These are phyloP conservation scores for Blastobotrys niveus DNA, from an alignment of 1,139 yeast species.

Conservation along the genomic window DNA sequence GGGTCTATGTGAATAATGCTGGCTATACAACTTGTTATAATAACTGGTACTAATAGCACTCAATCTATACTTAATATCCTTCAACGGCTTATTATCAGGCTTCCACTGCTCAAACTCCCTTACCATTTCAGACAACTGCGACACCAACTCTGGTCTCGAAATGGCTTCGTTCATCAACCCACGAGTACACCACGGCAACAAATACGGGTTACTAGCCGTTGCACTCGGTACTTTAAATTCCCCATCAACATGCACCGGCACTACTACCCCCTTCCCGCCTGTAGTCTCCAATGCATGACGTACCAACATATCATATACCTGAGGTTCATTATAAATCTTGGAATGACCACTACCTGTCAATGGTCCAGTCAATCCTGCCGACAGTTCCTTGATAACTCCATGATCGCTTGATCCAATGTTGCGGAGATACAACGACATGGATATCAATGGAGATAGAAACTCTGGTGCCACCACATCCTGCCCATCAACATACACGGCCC, in stretches of 20 bases:
- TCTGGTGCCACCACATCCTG: constrained; percentile 48
- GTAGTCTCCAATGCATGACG: constrained; percentile 72
- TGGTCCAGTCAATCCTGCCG: constrained; percentile 80
- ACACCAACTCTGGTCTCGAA: constrained; percentile 38
- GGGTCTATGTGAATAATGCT: constrained; percentile 17
- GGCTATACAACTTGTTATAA: too few species aligned
- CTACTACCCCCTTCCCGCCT: constrained; percentile 27
- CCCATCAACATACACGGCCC: constrained; percentile 85
- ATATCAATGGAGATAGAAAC: constrained; percentile 47
- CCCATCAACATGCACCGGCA: constrained; percentile 26
- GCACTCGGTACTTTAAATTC: constrained; percentile 29
- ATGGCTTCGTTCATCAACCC: constrained; percentile 60
- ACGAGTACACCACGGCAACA: constrained; percentile 87
- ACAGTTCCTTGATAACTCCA: constrained; percentile 63
- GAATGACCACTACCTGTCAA: constrained; percentile 95
- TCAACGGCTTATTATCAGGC: constrained; percentile 73
- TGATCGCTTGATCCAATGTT: constrained; percentile 37
- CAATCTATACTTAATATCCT: constrained; percentile 76
- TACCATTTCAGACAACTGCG: constrained; percentile 55
- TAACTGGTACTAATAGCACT: constrained; percentile 47
- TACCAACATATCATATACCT: constrained; percentile 77
- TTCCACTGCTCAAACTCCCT: constrained; percentile 76
- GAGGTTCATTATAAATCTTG: constrained; percentile 74
- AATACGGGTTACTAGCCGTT: constrained; percentile 65
- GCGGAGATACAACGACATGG: constrained; percentile 39